Percentiles rank a stretch among this genome's conserved stretches.
Conservation (phyloP, 1,284 basidiomycete species). For the Apiotrichum veenhuisii region DNA sequence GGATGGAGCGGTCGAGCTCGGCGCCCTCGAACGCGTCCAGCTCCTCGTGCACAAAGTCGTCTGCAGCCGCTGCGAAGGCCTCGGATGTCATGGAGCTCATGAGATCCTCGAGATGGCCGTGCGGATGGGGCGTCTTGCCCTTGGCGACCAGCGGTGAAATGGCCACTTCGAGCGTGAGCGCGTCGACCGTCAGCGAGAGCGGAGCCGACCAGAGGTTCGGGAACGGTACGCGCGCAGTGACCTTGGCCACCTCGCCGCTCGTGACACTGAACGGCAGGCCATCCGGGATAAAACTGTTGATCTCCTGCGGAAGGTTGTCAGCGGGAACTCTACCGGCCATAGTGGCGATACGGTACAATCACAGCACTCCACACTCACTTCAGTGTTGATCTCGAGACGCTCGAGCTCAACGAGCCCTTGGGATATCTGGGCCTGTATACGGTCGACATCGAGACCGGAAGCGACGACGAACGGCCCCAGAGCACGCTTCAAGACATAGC, state of each 20-base stretch:
- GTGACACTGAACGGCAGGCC: constrained; percentile 66
- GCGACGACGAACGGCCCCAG: constrained; percentile 82
- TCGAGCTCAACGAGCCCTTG: constrained; percentile 82
- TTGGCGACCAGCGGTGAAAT: constrained; percentile 58
- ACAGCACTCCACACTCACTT: constrained; percentile 54
- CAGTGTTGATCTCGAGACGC: constrained; percentile 71
- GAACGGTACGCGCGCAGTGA: constrained; percentile 60
- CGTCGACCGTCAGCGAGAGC: constrained; percentile 54
- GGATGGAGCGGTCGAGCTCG: constrained; percentile 65
- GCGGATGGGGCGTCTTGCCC: constrained; percentile 8
- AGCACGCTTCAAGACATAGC: constrained; percentile 76
- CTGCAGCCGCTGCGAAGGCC: constrained; percentile 55
- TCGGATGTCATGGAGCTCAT: constrained; percentile 67
- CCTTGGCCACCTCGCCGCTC: constrained; percentile 66
- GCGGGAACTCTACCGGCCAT: constrained; percentile 17
- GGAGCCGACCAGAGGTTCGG: constrained; percentile 47
- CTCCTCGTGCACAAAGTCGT: constrained; percentile 79
- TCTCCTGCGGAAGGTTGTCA: constrained; percentile 57
- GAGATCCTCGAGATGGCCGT: constrained; percentile 52
- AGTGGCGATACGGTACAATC: background rate
- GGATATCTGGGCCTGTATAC: constrained; percentile 88
- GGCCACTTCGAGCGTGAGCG: constrained; percentile 65
- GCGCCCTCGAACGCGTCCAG: constrained; percentile 67
- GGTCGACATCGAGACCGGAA: constrained; percentile 77
- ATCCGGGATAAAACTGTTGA: constrained; percentile 65